These are phyloP conservation scores for Solanum hybrid DNA, from an alignment of 305 asterid genomes.

Conservation along the genomic window DNA sequence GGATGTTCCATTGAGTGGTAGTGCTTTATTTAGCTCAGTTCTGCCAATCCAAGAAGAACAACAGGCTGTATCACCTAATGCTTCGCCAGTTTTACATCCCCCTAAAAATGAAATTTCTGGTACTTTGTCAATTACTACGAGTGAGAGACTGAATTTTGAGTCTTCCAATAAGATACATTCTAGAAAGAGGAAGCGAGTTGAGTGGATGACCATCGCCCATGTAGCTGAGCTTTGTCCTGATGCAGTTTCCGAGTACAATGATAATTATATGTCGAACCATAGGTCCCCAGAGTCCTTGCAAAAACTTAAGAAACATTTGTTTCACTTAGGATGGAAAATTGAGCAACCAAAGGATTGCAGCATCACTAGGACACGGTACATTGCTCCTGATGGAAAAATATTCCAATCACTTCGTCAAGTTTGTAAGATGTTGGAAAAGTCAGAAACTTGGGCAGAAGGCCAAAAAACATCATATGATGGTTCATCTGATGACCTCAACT, in stretches of 20 bases:
- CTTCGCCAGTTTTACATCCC: conserved; percentile 17
- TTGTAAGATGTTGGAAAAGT: conserved; percentile 21
- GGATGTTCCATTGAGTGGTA: neutral
- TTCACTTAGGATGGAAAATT: conserved; percentile 57
- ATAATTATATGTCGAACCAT: neutral
- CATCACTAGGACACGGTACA: conserved; percentile 28
- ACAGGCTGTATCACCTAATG: conserved; percentile 12
- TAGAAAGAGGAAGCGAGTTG: conserved; percentile 6
- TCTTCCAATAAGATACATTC: conserved; percentile 6
- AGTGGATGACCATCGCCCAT: conserved; percentile 38
- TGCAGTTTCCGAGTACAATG: conserved; percentile 26
- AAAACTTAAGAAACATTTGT: conserved; percentile 46
- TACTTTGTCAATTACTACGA: conserved; percentile 14
- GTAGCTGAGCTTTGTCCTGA: conserved; percentile 43
- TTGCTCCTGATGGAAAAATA: conserved; percentile 35
- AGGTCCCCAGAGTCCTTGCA: neutral
- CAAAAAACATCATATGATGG: conserved; percentile 11
- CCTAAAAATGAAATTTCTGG: conserved; percentile 21
- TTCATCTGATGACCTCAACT: conserved; percentile 11
- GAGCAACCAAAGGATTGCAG: conserved; percentile 17
- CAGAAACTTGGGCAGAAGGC: neutral
- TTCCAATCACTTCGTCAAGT: conserved; percentile 31
- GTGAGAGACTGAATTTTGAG: conserved; percentile 7
- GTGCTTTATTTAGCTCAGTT: conserved; percentile 3
- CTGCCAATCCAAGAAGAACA: conserved; percentile 17